Evolutionary conservation across 2,329 filamentous ascomycete species (phyloP), one percentile per base, ranked within the genome.

Genomic region (Talaromyces atroroseus): DNA sequence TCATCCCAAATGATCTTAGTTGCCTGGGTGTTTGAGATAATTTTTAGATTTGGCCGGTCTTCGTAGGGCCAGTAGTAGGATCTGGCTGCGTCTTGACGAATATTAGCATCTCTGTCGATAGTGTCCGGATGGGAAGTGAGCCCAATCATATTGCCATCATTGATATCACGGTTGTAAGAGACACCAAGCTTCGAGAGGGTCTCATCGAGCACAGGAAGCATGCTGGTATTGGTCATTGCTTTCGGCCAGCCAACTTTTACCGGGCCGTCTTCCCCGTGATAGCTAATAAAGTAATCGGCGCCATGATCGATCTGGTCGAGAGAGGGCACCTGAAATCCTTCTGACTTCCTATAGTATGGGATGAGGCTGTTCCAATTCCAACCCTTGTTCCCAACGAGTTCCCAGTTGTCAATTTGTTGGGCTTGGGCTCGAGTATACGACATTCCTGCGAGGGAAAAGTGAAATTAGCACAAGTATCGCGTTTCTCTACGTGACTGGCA

Each of bases 31-130:
- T 77, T 75, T 18, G 73, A 60, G 29, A 78, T 70, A 1, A 79
- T 62, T 2, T 75, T 62, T 1, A 80, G 64, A 59, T 80, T 80
- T 2, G 64, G 49, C 46, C 77, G 66, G 18, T 66, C 58, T 49
- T 63, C 65, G 56, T 75, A 63, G 1, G 77, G 76, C 53, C 68
- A 77, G 60, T 78, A 80, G 60, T 77, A 80, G 4, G 76, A 74
- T 16, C 76, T 66, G 3, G 75, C 77, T 36, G 78, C 75, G 64
- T 80, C 77, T 56, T 74, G 71, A 11, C 77, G 71, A 11, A 75
- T 65, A 58, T 72, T 66, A 16, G 65, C 64, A 1, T 65, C 63
- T 1, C 64, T 58, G 57, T 79, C 67, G 16, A 78, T 54, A 1
- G 75, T 80, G 60, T 68, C 69, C 1, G 76, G 74, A 64, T 70